Percentiles rank a stretch among this genome's conserved stretches.
Conservation (phyloP, 208 protist species). For the Blechomonas ayalai region DNA sequence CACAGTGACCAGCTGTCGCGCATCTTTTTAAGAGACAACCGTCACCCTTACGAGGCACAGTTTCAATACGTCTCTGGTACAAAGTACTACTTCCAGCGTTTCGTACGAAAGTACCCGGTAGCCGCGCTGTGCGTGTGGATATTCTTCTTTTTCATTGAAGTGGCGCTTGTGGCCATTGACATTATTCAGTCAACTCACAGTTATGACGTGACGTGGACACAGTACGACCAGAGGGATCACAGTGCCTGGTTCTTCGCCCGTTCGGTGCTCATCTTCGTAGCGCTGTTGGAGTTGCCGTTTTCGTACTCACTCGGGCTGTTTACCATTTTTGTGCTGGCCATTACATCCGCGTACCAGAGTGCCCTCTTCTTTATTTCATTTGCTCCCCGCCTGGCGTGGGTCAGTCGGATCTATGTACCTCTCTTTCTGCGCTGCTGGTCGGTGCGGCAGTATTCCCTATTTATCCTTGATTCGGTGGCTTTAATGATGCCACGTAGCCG, state of each 20-base stretch:
- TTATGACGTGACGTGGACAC: constrained; percentile 37
- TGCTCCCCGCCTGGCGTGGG: constrained; percentile 31
- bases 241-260: constrained; percentile 59
- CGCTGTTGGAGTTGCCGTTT: constrained; percentile 74
- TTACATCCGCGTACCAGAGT: constrained; percentile 80
- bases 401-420: constrained; percentile 78
- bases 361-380: constrained; percentile 58
- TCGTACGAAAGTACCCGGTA: constrained; percentile 63
- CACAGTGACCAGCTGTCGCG: background rate
- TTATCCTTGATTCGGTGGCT: constrained; percentile 70
- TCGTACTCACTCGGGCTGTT: constrained; percentile 69
- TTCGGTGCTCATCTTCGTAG: constrained; percentile 56
- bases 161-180: constrained; percentile 63
- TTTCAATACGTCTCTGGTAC: constrained; percentile 72
- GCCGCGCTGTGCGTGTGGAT: constrained; percentile 65
- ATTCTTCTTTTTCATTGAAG: constrained; percentile 73
- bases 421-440: constrained; percentile 83
- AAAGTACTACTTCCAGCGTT: constrained; percentile 69
- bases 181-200: constrained; percentile 42
- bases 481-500: constrained; percentile 48
- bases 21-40: background rate
- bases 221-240: constrained; percentile 41
- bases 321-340: constrained; percentile 65
- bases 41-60: constrained; percentile 3
- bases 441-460: constrained; percentile 82